Evolutionary conservation across 352 stramenopile species (phyloP).

Genomic region (Sclerospora graminicola): DNA sequence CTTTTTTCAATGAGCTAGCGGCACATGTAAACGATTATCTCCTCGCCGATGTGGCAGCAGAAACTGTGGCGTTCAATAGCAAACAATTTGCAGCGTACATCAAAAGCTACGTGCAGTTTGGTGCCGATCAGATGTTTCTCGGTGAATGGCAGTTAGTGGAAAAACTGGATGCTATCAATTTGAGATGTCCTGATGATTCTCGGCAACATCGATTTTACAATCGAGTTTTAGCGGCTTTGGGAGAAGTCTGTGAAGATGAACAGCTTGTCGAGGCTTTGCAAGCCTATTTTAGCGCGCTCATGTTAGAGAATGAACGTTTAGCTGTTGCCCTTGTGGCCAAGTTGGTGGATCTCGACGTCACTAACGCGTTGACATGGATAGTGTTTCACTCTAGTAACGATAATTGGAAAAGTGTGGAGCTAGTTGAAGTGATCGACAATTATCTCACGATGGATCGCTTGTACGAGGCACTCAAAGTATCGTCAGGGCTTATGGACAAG

Average conservation of each 20-base stretch:
- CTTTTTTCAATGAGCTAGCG: constrained; percentile 41
- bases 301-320: constrained; percentile 8
- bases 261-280: constrained; percentile 22
- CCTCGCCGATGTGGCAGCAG: constrained; percentile 17
- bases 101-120: constrained; percentile 41
- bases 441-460: constrained; percentile 43
- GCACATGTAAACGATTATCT: constrained; percentile 41
- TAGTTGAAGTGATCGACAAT: constrained; percentile 28
- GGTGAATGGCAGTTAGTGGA: constrained; percentile 28
- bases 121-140: constrained; percentile 18
- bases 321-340: constrained; percentile 29
- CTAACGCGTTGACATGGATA: constrained; percentile 61
- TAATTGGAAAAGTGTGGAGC: constrained; percentile 5
- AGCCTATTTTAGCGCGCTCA: constrained; percentile 32
- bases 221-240: constrained; percentile 40
- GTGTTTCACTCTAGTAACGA: constrained; percentile 43
- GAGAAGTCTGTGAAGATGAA: constrained; percentile 51
- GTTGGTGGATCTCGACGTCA: constrained; percentile 61
- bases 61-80: constrained; percentile 27
- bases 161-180: constrained; percentile 43
- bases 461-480: constrained; percentile 28
- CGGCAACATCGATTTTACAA: constrained; percentile 28
- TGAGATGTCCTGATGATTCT: constrained; percentile 19
- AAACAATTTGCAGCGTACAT: constrained; percentile 41
- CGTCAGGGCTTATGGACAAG: constrained; percentile 16